Conservation (phyloP, 1,284 basidiomycete species). For the Neolentinus lepideus region DNA sequence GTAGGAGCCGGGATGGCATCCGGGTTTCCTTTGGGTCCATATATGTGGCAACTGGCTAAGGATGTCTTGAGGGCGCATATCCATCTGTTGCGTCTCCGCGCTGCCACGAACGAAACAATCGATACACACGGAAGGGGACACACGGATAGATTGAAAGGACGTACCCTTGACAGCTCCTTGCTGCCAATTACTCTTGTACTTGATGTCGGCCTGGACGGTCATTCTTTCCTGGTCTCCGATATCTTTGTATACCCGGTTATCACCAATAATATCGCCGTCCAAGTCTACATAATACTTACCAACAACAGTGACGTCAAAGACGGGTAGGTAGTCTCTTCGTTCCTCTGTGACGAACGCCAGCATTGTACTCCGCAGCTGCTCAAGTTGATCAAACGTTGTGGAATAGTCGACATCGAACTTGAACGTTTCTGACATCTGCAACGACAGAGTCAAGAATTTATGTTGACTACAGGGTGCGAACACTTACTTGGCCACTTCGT, state of each 20-base stretch:
- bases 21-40: slow-evolving; percentile 69
- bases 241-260: slow-evolving; percentile 35
- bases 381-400: slow-evolving; percentile 81
- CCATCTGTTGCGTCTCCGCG: slow-evolving; percentile 86
- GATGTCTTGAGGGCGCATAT: slow-evolving; percentile 78
- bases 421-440: slow-evolving; percentile 72
- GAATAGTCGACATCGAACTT: slow-evolving; percentile 76
- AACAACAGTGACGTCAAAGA: slow-evolving; percentile 64
- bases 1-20: slow-evolving; percentile 41
- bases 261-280: neutral
- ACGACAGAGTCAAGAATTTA: slow-evolving; percentile 6
- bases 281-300: slow-evolving; percentile 29
- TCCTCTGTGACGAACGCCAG: slow-evolving; percentile 69
- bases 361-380: slow-evolving; percentile 77
- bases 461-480: slow-evolving; percentile 3
- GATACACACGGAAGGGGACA: slow-evolving; percentile 1
- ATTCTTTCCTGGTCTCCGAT: slow-evolving; percentile 81
- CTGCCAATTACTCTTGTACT: slow-evolving; percentile 89
- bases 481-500: slow-evolving; percentile 52
- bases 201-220: slow-evolving; percentile 76
- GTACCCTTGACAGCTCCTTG: slow-evolving; percentile 70
- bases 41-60: slow-evolving; percentile 67
- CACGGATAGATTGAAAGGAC: slow-evolving; percentile 1
- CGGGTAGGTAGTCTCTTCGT: slow-evolving; percentile 65
- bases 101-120: slow-evolving; percentile 31